Conservation (phyloP, 805 yeast species). For the Saccharomyces paradoxus region DNA sequence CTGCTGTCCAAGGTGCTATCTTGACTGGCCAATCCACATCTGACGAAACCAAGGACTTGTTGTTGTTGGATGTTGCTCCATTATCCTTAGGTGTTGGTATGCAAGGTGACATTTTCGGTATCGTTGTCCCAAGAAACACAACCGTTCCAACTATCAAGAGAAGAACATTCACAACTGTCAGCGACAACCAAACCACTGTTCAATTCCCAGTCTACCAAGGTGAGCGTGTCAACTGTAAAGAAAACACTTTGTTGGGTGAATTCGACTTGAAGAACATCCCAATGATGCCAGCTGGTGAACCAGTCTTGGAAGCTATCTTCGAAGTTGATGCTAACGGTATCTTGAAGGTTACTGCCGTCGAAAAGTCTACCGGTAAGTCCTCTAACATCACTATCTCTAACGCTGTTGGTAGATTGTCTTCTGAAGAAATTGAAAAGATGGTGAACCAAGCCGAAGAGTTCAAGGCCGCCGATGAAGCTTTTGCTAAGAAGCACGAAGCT, state of each 20-base stretch:
- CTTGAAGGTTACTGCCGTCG: constrained; percentile 97
- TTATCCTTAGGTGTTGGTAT: constrained; percentile 98
- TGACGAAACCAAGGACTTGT: constrained; percentile 90
- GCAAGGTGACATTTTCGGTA: constrained; percentile 98
- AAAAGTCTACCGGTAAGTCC: constrained; percentile 97
- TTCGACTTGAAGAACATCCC: constrained; percentile 97
- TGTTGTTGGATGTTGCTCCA: constrained; percentile 95
- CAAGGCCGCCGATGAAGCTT: constrained; percentile 98
- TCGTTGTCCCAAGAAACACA: constrained; percentile 98
- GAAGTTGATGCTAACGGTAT: constrained; percentile 99
- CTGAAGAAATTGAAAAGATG: constrained; percentile 97
- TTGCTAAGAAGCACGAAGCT: constrained; percentile 99
- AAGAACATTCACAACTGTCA: constrained; percentile 97
- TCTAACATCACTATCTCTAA: constrained; percentile 98
- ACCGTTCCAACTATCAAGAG: constrained; percentile 98
- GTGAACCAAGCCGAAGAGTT: constrained; percentile 97
- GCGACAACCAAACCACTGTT: constrained; percentile 97
- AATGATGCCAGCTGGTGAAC: constrained; percentile 98
- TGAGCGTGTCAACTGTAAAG: constrained; percentile 98
- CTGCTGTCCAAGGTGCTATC: constrained; percentile 99
- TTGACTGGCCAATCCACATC: constrained; percentile 86
- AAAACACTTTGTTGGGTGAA: constrained; percentile 96
- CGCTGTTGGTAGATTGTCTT: constrained; percentile 96
- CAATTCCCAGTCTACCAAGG: constrained; percentile 99
- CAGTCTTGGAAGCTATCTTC: constrained; percentile 97